Conservation (phyloP, 192 early-diverging fungal species). For the Rhizoclosmatium globosum region DNA sequence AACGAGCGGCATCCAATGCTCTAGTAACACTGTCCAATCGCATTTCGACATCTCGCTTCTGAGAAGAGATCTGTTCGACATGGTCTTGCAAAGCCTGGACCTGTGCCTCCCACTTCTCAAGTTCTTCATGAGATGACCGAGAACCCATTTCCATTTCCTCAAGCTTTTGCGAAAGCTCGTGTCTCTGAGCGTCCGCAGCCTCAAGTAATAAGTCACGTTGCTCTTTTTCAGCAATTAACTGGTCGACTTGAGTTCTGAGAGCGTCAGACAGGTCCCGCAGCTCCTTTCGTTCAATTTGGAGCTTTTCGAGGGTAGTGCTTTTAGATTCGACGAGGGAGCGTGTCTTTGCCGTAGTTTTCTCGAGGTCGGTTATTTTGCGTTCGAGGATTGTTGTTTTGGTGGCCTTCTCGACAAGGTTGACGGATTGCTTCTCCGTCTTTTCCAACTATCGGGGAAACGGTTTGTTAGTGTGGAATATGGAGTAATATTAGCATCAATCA, state of each 20-base stretch:
- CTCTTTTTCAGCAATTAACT: conserved; percentile 4
- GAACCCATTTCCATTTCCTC: not conserved
- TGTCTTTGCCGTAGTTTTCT: conserved; percentile 33
- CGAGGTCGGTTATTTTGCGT: conserved; percentile 36
- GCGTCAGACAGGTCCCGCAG: conserved; percentile 14
- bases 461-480: not conserved
- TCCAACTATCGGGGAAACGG: conserved; percentile 24
- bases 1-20: not conserved
- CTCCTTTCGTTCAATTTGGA: conserved; percentile 35
- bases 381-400: conserved; percentile 10
- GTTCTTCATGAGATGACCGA: not conserved
- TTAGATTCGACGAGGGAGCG: conserved; percentile 31
- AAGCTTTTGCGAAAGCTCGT: conserved; percentile 14
- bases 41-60: not conserved
- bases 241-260: conserved; percentile 23
- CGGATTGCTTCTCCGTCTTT: conserved; percentile 33
- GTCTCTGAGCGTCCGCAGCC: not conserved
- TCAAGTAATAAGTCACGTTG: not conserved
- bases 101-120: not conserved
- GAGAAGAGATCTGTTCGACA: not conserved
- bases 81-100: not conserved
- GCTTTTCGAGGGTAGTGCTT: conserved; percentile 28
- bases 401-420: conserved; percentile 29
- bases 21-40: not conserved
- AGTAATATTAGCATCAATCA: not conserved